phyloP scores from a whole-genome alignment of 208 protist genomes.

The Leishmania tarentolae region DNA sequence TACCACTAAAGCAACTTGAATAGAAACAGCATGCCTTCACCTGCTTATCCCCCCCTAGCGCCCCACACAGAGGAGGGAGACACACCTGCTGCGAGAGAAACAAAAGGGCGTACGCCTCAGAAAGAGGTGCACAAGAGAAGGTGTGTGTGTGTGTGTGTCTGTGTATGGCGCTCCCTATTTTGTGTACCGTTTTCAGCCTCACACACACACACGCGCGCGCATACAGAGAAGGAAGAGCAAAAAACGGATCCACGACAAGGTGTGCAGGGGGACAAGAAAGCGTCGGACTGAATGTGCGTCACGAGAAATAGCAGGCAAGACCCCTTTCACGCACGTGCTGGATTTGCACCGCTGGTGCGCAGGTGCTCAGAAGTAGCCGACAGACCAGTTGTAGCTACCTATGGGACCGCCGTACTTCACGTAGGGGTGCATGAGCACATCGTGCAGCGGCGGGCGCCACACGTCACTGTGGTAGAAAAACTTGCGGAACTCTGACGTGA shows the following conservation, averaged over 20 bases:
- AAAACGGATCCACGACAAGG: background rate
- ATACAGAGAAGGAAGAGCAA: background rate
- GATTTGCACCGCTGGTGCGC: background rate
- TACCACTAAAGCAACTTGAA: background rate
- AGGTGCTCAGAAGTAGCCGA: constrained; percentile 81
- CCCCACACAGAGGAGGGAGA: background rate
- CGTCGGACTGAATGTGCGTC: background rate
- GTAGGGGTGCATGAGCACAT: constrained; percentile 90
- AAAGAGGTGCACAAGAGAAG: too few species aligned
- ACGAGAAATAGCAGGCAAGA: background rate
- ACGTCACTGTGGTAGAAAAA: constrained; percentile 94
- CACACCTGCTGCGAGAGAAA: background rate
- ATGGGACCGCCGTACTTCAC: constrained; percentile 84
- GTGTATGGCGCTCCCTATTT: background rate
- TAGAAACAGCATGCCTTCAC: background rate
- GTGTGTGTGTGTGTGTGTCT: background rate
- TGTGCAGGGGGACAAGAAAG: background rate
- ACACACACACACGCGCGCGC: background rate
- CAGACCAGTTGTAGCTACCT: constrained; percentile 91
- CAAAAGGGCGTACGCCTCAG: background rate
- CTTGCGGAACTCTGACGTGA: constrained; percentile 90
- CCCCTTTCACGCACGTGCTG: background rate
- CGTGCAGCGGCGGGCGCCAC: constrained; percentile 87
- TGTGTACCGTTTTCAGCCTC: background rate
- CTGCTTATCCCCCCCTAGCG: background rate